Percentiles rank a stretch among this genome's conserved stretches.
Conservation (phyloP, 768 basidiomycete genomes). For the Psilocybe sp. region DNA sequence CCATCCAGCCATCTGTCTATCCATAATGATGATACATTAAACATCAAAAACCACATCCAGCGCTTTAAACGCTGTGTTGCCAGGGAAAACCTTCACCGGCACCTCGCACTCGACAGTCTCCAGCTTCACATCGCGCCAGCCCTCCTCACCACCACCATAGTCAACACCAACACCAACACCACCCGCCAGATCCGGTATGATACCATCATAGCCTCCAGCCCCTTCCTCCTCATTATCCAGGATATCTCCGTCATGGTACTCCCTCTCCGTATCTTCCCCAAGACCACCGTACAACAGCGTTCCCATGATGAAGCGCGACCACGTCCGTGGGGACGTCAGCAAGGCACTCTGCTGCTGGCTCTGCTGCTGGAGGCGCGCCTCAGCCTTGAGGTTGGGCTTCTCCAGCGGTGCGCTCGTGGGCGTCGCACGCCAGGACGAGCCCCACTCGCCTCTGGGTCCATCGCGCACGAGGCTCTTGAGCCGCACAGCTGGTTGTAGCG, state of each 20-base stretch:
- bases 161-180: slow-evolving; percentile 52
- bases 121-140: slow-evolving; percentile 64
- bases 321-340: slow-evolving; percentile 27
- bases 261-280: slow-evolving; percentile 37
- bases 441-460: slow-evolving; percentile 69
- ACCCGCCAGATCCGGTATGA: slow-evolving; percentile 42
- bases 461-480: slow-evolving; percentile 54
- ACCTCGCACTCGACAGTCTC: slow-evolving; percentile 97
- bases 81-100: slow-evolving; percentile 83
- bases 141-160: slow-evolving; percentile 49
- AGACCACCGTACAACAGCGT: slow-evolving; percentile 25
- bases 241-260: slow-evolving; percentile 60
- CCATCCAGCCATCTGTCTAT: too few species aligned
- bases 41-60: slow-evolving; percentile 78
- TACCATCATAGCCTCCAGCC: slow-evolving; percentile 44
- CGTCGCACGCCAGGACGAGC: slow-evolving; percentile 61
- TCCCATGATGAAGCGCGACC: slow-evolving; percentile 37
- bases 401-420: slow-evolving; percentile 59
- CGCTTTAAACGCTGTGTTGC: slow-evolving; percentile 84
- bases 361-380: slow-evolving; percentile 13
- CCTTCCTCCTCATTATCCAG: slow-evolving; percentile 34
- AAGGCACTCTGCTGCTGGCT: slow-evolving; percentile 5
- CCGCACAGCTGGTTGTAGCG: slow-evolving; percentile 41
- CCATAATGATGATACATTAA: background rate
- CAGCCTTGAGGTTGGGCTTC: slow-evolving; percentile 30